These are phyloP conservation scores for Ceratocystis alfenasii DNA, from an alignment of 2,329 filamentous ascomycete species.

Conservation along the genomic window DNA sequence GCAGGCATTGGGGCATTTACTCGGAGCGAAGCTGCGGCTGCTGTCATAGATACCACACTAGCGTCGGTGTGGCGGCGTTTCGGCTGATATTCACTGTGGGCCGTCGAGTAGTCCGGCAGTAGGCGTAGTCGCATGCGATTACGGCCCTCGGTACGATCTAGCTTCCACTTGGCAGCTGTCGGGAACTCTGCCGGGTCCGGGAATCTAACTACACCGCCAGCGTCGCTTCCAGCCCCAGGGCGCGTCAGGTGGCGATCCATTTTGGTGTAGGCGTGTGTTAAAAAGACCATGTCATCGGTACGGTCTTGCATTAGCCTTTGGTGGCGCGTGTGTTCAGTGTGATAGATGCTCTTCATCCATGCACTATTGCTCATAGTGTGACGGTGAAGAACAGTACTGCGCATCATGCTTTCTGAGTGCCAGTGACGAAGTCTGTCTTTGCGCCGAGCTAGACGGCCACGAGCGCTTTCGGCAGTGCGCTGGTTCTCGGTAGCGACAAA, in stretches of 20 bases:
- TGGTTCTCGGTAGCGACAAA: slow-evolving; percentile 76
- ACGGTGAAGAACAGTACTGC: slow-evolving; percentile 61
- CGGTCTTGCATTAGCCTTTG: slow-evolving; percentile 84
- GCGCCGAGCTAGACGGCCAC: slow-evolving; percentile 57
- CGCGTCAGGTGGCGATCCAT: slow-evolving; percentile 68
- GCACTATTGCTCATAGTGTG: slow-evolving; percentile 78
- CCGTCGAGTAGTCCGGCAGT: slow-evolving; percentile 59
- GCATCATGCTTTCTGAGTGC: slow-evolving; percentile 55
- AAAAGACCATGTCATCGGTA: slow-evolving; percentile 74
- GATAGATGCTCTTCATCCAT: slow-evolving; percentile 93
- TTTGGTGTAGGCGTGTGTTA: slow-evolving; percentile 61
- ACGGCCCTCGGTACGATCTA: slow-evolving; percentile 88
- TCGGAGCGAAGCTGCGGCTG: slow-evolving; percentile 30
- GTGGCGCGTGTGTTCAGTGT: slow-evolving; percentile 82
- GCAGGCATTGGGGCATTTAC: slow-evolving; percentile 27
- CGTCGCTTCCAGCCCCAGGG: slow-evolving; percentile 47
- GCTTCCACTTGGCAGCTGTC: slow-evolving; percentile 63
- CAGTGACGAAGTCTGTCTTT: slow-evolving; percentile 73
- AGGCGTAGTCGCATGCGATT: slow-evolving; percentile 89
- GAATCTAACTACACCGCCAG: background rate
- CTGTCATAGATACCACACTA: background rate
- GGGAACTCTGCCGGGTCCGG: slow-evolving; percentile 46
- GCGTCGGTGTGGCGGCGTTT: slow-evolving; percentile 54
- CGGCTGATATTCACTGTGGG: slow-evolving; percentile 67
- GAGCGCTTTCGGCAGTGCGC: slow-evolving; percentile 63